Evolutionary conservation across 2,329 filamentous ascomycete species (phyloP).

Genomic region (Aschersonia sp.): DNA sequence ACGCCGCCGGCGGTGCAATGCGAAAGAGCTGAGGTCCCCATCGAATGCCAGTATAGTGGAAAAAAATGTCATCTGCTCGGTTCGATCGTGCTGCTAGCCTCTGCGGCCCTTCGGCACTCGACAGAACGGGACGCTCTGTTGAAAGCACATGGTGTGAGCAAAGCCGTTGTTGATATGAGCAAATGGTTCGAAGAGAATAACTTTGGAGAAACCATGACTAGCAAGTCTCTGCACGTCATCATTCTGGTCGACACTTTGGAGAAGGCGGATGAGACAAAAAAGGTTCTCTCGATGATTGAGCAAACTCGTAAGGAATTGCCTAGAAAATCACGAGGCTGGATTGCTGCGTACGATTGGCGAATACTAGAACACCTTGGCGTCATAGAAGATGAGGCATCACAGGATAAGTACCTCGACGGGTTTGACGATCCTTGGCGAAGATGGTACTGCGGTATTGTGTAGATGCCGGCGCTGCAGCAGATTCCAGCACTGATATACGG

Average conservation of each 20-base stretch:
- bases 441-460: slow-evolving; percentile 29
- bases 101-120: slow-evolving; percentile 21
- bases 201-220: slow-evolving; percentile 1
- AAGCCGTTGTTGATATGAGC: slow-evolving; percentile 18
- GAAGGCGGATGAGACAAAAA: slow-evolving; percentile 13
- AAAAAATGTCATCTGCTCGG: slow-evolving; percentile 22
- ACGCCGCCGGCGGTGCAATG: not conserved
- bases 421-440: slow-evolving; percentile 26
- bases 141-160: slow-evolving; percentile 23
- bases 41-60: slow-evolving; percentile 17
- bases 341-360: slow-evolving; percentile 32
- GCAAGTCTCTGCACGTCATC: not conserved
- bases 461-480: not conserved
- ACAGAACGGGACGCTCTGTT: slow-evolving; percentile 24
- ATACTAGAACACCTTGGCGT: slow-evolving; percentile 25
- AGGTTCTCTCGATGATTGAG: slow-evolving; percentile 19
- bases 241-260: slow-evolving; percentile 27
- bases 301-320: slow-evolving; percentile 10
- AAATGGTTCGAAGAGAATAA: slow-evolving; percentile 15
- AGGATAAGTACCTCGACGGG: slow-evolving; percentile 17
- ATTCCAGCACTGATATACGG: not conserved
- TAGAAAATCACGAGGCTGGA: slow-evolving; percentile 18
- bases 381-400: slow-evolving; percentile 18
- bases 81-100: slow-evolving; percentile 24
- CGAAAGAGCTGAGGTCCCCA: not conserved